Base-by-base conservation (phyloP, 805 yeast species). In the Kodamaea leandrae region DNA sequence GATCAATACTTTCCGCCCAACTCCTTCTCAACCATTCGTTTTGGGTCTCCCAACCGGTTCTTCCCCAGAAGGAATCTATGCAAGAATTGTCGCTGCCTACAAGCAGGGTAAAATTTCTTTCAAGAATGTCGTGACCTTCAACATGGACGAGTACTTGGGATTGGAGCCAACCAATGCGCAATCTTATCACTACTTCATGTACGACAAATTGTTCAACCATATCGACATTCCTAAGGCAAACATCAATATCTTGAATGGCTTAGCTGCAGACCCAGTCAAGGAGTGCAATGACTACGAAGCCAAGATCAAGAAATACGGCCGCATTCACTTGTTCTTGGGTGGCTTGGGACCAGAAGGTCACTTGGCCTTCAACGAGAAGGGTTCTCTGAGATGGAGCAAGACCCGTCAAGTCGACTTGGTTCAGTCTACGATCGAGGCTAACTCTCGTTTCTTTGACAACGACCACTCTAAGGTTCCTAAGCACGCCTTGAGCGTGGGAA, bases 291-390 rank as follows among this genome's bases (percentile, higher is more conserved):
- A 51, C 1, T 78, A 78, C 55, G 82, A 77, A 55, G 62, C 54
- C 20, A 66, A 71, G 47, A 77, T 78, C 53, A 64, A 63, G 46
- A 48, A 52, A 24, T 69, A 62, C 45, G 82, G 81, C 12, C 64
- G 74, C 29, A 75, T 78, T 44, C 66, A 78, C 50, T 59, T 78
- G 39, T 78, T 77, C 49, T 52, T 78, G 50, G 82, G 82, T 4
- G 83, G 82, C 1, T 61, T 78, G 51, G 82, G 83, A 1, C 77
- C 80, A 12, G 78, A 78, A 51, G 83, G 82, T 21, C 82, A 78
- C 54, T 63, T 78, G 49, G 82, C 83, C 2, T 78, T 78, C 52
- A 78, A 78, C 57, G 82, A 78, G 58, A 64, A 71, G 13, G 83
- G 83, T 7, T 73, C 79, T 4, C 19, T 66, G 2, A 66, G 77